Base-by-base conservation (phyloP, 2,329 filamentous ascomycete species). In the Colletotrichum abscissum region DNA sequence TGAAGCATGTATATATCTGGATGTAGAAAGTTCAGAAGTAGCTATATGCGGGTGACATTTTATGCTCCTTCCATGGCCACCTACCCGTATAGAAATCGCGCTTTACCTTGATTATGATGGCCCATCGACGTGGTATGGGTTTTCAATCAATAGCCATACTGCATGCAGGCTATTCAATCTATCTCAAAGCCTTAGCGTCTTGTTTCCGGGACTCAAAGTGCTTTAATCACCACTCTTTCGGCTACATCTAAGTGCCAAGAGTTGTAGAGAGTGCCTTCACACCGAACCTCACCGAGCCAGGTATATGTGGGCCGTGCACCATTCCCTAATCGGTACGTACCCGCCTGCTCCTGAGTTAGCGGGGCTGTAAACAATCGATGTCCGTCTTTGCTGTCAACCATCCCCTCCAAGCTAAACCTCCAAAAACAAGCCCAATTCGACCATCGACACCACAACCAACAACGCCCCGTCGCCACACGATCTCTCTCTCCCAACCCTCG, bases 351-450 rank as follows among this genome's bases (percentile, higher is more conserved):
- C 56, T 71, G 46, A 56, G 14, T 33, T 35, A 19, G 65, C 16
- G 66, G 70, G 70, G 60, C 26, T 33, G 42, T 49, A 70, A 46
- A 62, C 71, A 70, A 73, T 60, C 38, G 70, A 65, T 60, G 35
- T 46, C 7, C 42, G 42, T 9, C 42, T 22, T 11, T 22, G 19
- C 24, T 24, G 14, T 9, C 58, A 30, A n/a, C 24, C 5, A 22
- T 14, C 28, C 67, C 26, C 19, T 26, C n/a, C 30, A 14, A 22
- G 28, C 19, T 49, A 63, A 70, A 33, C 30, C 19, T 33, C 30
- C 14, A 9, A 63, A 64, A 69, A 68, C 30, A 56, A 64, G 62
- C 56, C 26, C 7, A 19, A 6, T 49, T 16, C 30, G n/a, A 26
- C 16, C 4, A 24, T 33, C 24, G 49, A 64, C 59, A 64, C 35